phyloP scores from a whole-genome alignment of 495 filamentous ascomycete species.

The Penicillium simplicissimum region DNA sequence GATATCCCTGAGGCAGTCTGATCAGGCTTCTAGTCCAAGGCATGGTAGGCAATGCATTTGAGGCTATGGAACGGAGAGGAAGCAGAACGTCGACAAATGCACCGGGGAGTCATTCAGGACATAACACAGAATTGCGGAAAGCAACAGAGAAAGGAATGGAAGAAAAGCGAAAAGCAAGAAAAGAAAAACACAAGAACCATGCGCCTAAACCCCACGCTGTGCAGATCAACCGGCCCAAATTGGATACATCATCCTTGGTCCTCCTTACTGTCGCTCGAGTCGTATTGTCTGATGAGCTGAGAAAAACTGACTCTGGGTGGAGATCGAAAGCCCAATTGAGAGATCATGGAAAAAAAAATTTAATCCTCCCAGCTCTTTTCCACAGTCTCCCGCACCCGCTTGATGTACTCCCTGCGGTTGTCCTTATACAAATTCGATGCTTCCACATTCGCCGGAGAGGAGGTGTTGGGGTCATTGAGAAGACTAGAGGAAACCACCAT shows the following conservation, averaged over 20 bases:
- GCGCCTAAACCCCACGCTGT: conserved; percentile 51
- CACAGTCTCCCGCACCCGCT: conserved; percentile 92
- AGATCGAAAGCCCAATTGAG: not conserved
- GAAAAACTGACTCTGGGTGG: not conserved
- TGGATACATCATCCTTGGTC: conserved; percentile 8
- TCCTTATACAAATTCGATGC: conserved; percentile 99
- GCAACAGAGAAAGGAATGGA: conserved; percentile 11
- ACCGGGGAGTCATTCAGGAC: conserved; percentile 5
- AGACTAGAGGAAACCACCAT: conserved; percentile 55
- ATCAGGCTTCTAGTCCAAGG: not conserved
- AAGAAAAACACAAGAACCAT: conserved; percentile 30
- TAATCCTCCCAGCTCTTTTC: conserved; percentile 99
- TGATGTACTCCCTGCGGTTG: conserved; percentile 92
- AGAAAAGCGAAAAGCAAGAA: conserved; percentile 13
- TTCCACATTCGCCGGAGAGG: conserved; percentile 95
- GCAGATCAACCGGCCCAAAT: conserved; percentile 38
- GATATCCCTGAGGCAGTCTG: not conserved
- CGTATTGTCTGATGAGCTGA: conserved; percentile 7
- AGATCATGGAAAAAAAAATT: not conserved
- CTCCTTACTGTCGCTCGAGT: conserved; percentile 8
- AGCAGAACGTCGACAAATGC: conserved; percentile 12
- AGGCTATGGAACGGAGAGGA: conserved; percentile 8
- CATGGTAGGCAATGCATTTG: conserved; percentile 16
- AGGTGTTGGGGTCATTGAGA: conserved; percentile 98
- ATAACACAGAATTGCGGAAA: conserved; percentile 4